A percentile compares a stretch with the other conserved stretches of the same genome.
Conservation (phyloP, 2,329 filamentous ascomycete genomes). For the Penicillium frequentans region DNA sequence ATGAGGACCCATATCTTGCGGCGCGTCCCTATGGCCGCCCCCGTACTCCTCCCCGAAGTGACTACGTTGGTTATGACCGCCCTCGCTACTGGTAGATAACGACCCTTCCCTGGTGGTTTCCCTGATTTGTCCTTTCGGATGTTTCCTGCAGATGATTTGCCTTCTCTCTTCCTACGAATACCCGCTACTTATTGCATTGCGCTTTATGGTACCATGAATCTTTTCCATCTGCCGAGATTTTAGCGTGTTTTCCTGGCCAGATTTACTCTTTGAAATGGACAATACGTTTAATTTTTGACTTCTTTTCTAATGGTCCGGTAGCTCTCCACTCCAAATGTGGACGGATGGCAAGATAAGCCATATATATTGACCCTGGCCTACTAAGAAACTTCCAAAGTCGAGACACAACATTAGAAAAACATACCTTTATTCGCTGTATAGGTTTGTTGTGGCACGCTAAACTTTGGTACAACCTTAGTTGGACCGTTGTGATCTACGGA, state of each 20-base stretch:
- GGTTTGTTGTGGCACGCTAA: background rate
- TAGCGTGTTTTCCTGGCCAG: slow-evolving; percentile 9
- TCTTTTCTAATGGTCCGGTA: background rate
- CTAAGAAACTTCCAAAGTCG: too few species aligned
- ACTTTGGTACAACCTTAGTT: background rate
- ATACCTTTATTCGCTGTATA: background rate
- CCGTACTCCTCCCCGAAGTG: slow-evolving; percentile 40
- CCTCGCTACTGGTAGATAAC: slow-evolving; percentile 45
- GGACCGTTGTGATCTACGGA: slow-evolving; percentile 20
- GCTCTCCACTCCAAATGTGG: too few species aligned
- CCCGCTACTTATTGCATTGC: slow-evolving; percentile 23
- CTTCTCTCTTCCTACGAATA: slow-evolving; percentile 17
- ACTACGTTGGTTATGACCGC: slow-evolving; percentile 45
- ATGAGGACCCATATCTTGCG: slow-evolving; percentile 62
- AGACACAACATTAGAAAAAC: background rate
- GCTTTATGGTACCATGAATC: slow-evolving; percentile 19
- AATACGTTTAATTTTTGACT: slow-evolving; percentile 1
- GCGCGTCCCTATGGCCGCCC: slow-evolving; percentile 55
- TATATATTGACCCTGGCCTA: background rate
- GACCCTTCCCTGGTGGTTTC: background rate
- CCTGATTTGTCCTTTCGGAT: slow-evolving; percentile 17
- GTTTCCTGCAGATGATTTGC: slow-evolving; percentile 9
- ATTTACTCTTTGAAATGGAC: slow-evolving; percentile 10
- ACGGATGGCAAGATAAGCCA: background rate
- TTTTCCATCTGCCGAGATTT: slow-evolving; percentile 16